Base-by-base conservation (phyloP, 805 yeast genomes). In the Wickerhamiella cacticola region DNA sequence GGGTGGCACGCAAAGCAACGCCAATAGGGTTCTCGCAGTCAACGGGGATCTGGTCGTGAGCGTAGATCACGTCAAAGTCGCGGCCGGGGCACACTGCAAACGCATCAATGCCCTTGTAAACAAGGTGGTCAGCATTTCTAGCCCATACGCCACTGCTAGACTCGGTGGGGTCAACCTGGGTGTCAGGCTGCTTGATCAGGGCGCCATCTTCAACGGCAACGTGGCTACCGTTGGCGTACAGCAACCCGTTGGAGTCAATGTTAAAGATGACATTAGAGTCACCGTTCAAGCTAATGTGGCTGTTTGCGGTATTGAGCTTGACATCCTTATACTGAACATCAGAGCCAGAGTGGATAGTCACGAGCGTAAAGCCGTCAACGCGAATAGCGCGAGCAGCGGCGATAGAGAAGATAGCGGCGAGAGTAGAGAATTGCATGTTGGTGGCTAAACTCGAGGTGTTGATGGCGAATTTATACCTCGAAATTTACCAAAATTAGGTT, bases 341-440 rank as follows among this genome's bases (percentile, higher is more conserved):
- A 16, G 36, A 28, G 26, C 45, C 45, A 28, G 45, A 41, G 45
- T 28, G 36, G 36, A 29, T 29, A 26, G 36, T 41, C 12, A 41
- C 23, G 28, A 41, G 36, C 13, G 26, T 21, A 21, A 29, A 41
- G 10, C 10, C 16, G 22, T 6, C 22, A 16, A 12, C 38, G 22
- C 3, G 13, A 5, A 6, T 22, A 34, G 38, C 38, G n/a, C 22
- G 16, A 38, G 41, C 41, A 38, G 41, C 13, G 18, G 41, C 41
- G 28, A 23, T 13, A n/a, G 41, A 13, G 29, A 13, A 2, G 23
- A 38, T 8, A 19, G 41, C 5, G 29, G 15, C 12, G 15, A 24
- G 19, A 38, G 41, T 22, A 38, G 41, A 23, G 28, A 38, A 19
- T 29, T 29, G 33, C 39, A 35, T 35, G 39, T 3, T 35, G 24